Base-by-base conservation (phyloP, 305 asterid genomes). In the Fraxinus nigra region DNA sequence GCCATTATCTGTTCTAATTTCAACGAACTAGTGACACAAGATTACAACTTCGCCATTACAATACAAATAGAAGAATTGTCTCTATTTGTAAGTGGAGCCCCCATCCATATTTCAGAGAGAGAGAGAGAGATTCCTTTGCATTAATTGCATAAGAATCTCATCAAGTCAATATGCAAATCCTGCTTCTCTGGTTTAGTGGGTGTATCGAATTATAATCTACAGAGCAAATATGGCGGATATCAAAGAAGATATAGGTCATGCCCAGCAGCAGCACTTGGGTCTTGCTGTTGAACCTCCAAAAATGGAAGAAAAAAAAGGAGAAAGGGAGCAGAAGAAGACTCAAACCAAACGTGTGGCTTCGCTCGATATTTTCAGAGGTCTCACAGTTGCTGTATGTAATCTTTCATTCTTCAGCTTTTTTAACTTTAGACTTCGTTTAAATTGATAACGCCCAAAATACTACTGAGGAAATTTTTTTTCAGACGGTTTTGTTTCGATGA, bases 301-400 rank as follows among this genome's bases (percentile, higher is more conserved):
- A 38, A 65, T 63, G 33, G 87, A 84, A 79, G 83, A 75, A 85
- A 75, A 32, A 76, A 87, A 72, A 28, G 72, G 59, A 38, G 43
- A 51, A 48, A 56, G 78, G n/a, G 63, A 78, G 48, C 83, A 56
- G 51, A 81, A 40, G 67, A 59, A 56, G 76, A 24, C 87, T 5
- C 80, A 70, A 79, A 67, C 91, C 0, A 90, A 91, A 85, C 89
- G 98, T 32, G 86, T 92, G 9, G 92, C 94, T 18, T 90, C 96
- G 24, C 86, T 93, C 37, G 97, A 93, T 83, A 84, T 90, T 78
- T 92, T 92, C 86, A 88, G 97, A 90, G 98, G 97, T 82, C 93
- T 93, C 79, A 92, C 96, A 30, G 94, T 93, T 38, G 96, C 93
- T 82, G 97, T 93, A 90, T 65, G 70, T 78, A 4, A 75, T 16